Evolutionary conservation across 106 monocot genomes (phyloP).

Genomic region (Apostasia ramifera): DNA sequence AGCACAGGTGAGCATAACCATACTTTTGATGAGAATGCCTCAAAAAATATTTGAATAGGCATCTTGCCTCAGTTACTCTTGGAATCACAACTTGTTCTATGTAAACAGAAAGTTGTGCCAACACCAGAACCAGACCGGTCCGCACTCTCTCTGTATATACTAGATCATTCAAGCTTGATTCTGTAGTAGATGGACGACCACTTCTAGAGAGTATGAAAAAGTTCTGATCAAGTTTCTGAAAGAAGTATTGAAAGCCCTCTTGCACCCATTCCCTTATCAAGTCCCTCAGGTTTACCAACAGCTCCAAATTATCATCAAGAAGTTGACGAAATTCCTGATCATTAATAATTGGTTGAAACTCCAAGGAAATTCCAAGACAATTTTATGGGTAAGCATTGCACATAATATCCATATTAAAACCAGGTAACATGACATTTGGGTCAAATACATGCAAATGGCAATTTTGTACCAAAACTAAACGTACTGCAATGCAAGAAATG

Average conservation of each 20-base stretch:
- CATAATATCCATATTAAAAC: too few relatives aligned
- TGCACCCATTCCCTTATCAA: constrained; percentile 82
- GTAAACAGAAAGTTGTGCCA: constrained; percentile 79
- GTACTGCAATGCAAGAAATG: too few relatives aligned
- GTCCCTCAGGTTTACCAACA: constrained; percentile 63
- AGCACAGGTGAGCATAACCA: background rate
- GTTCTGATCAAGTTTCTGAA: constrained; percentile 55
- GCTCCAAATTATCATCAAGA: constrained; percentile 64
- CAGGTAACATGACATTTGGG: too few relatives aligned
- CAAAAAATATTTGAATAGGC: background rate
- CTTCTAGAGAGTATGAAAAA: constrained; percentile 72
- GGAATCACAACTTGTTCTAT: constrained; percentile 91
- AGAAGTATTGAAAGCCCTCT: constrained; percentile 97
- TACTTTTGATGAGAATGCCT: background rate
- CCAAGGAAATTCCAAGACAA: too few relatives aligned
- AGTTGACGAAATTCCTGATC: constrained; percentile 74
- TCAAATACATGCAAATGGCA: too few relatives aligned
- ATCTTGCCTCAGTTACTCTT: constrained; percentile 82
- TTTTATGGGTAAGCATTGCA: too few relatives aligned
- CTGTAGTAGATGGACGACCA: constrained; percentile 23
- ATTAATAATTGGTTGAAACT: background rate
- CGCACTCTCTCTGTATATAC: constrained; percentile 59
- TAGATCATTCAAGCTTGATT: constrained; percentile 15
- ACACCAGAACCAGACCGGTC: constrained; percentile 67
- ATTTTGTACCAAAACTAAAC: too few relatives aligned